Base-by-base conservation (phyloP, 805 yeast species). In the Ogataea glucozyma region DNA sequence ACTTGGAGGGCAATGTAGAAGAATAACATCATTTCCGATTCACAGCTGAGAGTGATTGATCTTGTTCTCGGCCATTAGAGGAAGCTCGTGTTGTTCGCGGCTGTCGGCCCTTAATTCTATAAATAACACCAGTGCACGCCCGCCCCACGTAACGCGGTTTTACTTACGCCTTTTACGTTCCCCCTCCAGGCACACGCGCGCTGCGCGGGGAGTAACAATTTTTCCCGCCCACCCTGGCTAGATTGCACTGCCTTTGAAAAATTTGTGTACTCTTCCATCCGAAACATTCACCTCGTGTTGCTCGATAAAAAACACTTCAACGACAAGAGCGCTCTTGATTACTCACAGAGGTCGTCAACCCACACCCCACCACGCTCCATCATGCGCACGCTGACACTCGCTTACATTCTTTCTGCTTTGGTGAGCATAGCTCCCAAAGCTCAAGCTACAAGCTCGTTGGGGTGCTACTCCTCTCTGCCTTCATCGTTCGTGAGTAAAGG, bases 401-500 rank as follows among this genome's bases (percentile, higher is more conserved):
- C 48, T 39, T 39, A 42, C 37, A 19, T 23, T 16, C 16, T 40
- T 4, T 6, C 40, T n/a, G 26, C 34, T n/a, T 21, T 43, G 9
- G 12, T 40, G n/a, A 33, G 40, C 24, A 22, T 33, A 21, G 8
- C 38, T 4, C 29, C 38, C 19, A 7, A 22, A 2, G 33, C 36
- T 9, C 27, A 32, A 3, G 47, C 48, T 3, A 43, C 46, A 9
- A 42, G 38, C n/a, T 21, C 30, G 12, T 18, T 57, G n/a, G 75
- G 77, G 26, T 72, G 77, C 56, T 70, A 54, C 54, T 49, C 70
- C 20, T 38, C 60, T n/a, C 51, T 74, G 4, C 64, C 60, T 3
- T 51, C 61, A 14, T 54, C 63, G 10, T 75, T 68, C 52, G 38
- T 58, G n/a, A 58, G 54, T 42, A 60, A 67, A 47, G 86, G 83